Base-by-base conservation (phyloP, 2,329 filamentous ascomycete species). In the Apiospora arundinis region DNA sequence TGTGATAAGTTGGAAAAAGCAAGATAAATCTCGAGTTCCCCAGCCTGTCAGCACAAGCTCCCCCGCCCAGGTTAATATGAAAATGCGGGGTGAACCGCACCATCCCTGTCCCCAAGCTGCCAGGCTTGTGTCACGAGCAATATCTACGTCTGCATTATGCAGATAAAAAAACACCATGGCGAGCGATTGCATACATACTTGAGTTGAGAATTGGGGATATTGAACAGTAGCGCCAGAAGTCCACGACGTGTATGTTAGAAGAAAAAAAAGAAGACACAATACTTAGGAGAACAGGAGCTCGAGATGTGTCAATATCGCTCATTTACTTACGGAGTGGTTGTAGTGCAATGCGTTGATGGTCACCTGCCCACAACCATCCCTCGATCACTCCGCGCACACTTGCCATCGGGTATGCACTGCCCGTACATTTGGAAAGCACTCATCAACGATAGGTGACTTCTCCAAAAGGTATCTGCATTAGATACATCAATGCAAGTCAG, bases 31-130 rank as follows among this genome's bases (percentile, higher is more conserved):
- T 63, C 4, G 28, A 63, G 56, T 40, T 40, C 56, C 56, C 56
- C 56, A 63, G 25, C 25, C 52, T 60, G 25, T 28, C 28, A 60
- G 56, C 32, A 28, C 21, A 32, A 60, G 52, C 52, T n/a, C 32
- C 56, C 48, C 52, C 28, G 18, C 28, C 52, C 25, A 32, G 18
- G 32, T 32, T 8, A 14, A 56, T 9, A 63, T 63, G 56, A 40
- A 63, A 63, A 63, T 63, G 56, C 32, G 56, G 56, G 56, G 56
- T 63, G 56, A 40, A 23, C 32, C n/a, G 28, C 28, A 60, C n/a
- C 11, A 63, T 60, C 18, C 28, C 21, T 40, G 32, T 32, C 42
- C 1, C 42, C 42, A 32, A 32, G 32, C 32, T 32, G 18, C 49
- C 16, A 21, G 25, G 49, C 49, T 28, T 56, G 49, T 56, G 49